Base-by-base conservation (phyloP, 495 filamentous ascomycete species). In the Hypomontagnella submonticulosa region DNA sequence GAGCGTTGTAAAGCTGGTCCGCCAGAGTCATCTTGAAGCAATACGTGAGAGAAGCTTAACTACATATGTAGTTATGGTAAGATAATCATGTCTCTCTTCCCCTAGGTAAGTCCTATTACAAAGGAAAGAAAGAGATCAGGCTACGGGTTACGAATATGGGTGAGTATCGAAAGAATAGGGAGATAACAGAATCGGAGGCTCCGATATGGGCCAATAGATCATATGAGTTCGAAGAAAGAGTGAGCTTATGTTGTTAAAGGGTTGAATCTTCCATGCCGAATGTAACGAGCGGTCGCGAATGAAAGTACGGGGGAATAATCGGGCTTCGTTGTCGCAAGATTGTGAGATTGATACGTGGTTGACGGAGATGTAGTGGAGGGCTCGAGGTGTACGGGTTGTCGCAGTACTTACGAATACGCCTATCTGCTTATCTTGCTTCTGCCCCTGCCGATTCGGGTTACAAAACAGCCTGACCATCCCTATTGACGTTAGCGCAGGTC, bases 1-100 rank as follows among this genome's bases (percentile, higher is more conserved):
- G 85, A 34, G 84, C 82, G 66, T 76, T 83, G 60, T 79, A 74
- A 34, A 84, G 71, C 23, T 80, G 73, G 27, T 69, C 70, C 30
- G 80, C 73, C 16, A 75, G 48, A 73, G 77, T 77, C 65, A 70
- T 74, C 38, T 47, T 73, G 56, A 43, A 18, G 4, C 8, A 16
- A 2, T 52, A 32, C 4, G 42, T 16, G 12, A 42, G 32, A 13
- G 18, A 27, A 10, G 3, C 9, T 77, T 20, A 72, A 32, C 70
- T 75, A 53, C 67, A 73, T 34, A 11, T 0, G 33, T 47, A 19
- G 27, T 52, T 60, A 48, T 27, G 23, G 23, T 27, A 27, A 27
- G 23, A 27, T 27, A 27, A 27, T 66, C 66, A 61, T 62, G 20
- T 52, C 51, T 61, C 38, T 20, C 18, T 42, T 57, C 19, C 33